Evolutionary conservation across 75 land plant genomes (phyloP).

Genomic region (Chamaecyparis obtusa): DNA sequence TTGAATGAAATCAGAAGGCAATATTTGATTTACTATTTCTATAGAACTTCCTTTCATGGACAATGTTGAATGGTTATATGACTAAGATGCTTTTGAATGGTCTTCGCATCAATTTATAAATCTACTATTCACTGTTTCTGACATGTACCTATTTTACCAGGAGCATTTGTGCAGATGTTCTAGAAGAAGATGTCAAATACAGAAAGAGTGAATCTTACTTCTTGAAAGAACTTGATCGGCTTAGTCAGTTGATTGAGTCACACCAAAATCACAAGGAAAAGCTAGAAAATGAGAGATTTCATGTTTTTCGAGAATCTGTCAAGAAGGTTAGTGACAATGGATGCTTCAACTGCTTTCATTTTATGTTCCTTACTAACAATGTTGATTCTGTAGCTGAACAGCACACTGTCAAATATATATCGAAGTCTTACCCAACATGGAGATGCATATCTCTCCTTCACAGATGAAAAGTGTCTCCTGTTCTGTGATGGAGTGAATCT

Average conservation of each 20-base stretch:
- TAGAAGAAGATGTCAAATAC: conserved; percentile 24
- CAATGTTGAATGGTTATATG: not conserved
- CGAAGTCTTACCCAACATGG: conserved; percentile 24
- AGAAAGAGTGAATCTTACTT: conserved; percentile 20
- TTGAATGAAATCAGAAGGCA: conserved; percentile 17
- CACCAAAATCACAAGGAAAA: conserved; percentile 16
- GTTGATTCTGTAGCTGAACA: conserved; percentile 18
- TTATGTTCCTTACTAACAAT: not conserved
- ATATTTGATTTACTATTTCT: not conserved
- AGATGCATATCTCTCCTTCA: conserved; percentile 33
- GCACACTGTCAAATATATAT: conserved; percentile 14
- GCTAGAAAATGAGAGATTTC: conserved; percentile 28
- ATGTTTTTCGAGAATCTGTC: conserved; percentile 16
- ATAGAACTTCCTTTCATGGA: not conserved
- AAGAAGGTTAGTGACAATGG: conserved; percentile 12
- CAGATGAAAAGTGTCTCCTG: conserved; percentile 28
- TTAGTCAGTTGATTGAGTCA: conserved; percentile 11
- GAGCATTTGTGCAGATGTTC: conserved; percentile 13
- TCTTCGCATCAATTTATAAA: not conserved
- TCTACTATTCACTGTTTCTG: not conserved
- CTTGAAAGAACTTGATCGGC: conserved; percentile 11
- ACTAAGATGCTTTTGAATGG: not conserved
- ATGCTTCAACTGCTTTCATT: not conserved
- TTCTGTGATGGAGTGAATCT: conserved; percentile 29
- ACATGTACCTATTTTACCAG: not conserved